These are phyloP conservation scores for Thermothielavioides terrestris DNA, from an alignment of 495 filamentous ascomycete genomes.

Conservation along the genomic window DNA sequence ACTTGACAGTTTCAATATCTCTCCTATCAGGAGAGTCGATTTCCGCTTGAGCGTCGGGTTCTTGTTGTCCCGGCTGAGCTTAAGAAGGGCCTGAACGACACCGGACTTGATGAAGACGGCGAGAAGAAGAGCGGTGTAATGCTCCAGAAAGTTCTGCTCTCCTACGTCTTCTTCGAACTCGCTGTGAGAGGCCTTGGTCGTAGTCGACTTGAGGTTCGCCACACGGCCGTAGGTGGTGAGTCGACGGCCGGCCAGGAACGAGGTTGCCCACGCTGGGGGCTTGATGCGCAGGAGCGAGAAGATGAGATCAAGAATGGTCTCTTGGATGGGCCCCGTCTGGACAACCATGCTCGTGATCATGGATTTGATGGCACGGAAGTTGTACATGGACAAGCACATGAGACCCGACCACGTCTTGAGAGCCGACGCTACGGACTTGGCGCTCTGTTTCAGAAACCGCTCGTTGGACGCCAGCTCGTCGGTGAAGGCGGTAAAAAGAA, in stretches of 20 bases:
- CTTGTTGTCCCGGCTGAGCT: constrained; percentile 58
- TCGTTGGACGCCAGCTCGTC: constrained; percentile 67
- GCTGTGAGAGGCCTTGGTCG: constrained; percentile 35
- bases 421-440: constrained; percentile 77
- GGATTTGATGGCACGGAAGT: constrained; percentile 73
- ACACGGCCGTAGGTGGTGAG: constrained; percentile 93
- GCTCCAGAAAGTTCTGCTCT: constrained; percentile 77
- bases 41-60: constrained; percentile 76
- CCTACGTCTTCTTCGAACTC: constrained; percentile 56
- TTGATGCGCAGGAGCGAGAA: constrained; percentile 91
- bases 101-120: constrained; percentile 79
- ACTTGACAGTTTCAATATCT: constrained; percentile 80
- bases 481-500: constrained; percentile 81
- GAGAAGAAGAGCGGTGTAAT: constrained; percentile 85
- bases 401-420: constrained; percentile 90
- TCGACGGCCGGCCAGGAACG: constrained; percentile 84
- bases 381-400: constrained; percentile 74
- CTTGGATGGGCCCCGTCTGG: constrained; percentile 55
- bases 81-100: constrained; percentile 67
- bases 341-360: constrained; percentile 72
- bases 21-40: constrained; percentile 80
- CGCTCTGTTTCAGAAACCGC: constrained; percentile 70
- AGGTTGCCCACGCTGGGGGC: constrained; percentile 90
- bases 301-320: constrained; percentile 72
- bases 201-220: constrained; percentile 62